Evolutionary conservation across 163 green algal genomes (phyloP).

Genomic region (Scenedesmus sp.): DNA sequence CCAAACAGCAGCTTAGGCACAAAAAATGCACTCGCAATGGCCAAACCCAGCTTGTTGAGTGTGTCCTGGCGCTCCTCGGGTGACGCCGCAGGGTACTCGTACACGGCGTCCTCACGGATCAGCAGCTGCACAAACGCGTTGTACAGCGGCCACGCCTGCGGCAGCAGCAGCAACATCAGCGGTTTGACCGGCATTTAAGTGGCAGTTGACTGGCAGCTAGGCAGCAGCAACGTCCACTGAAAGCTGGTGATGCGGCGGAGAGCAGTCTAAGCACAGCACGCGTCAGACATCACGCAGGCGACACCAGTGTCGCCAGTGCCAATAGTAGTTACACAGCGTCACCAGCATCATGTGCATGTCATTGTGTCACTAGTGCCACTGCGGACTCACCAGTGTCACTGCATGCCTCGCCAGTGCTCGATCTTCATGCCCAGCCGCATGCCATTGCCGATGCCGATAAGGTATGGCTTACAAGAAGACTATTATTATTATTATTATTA

Average conservation of each 20-base stretch:
- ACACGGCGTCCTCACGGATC: constrained; percentile 22
- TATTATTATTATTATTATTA: too few relatives aligned
- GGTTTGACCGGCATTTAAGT: too few relatives aligned
- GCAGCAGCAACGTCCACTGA: too few relatives aligned
- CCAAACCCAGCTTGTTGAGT: constrained; percentile 44
- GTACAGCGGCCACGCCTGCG: constrained; percentile 51
- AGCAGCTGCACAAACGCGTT: constrained; percentile 51
- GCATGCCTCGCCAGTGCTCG: neutral
- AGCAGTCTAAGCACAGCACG: neutral
- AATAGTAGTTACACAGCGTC: neutral
- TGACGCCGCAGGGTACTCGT: constrained; percentile 7
- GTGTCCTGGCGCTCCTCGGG: constrained; percentile 26
- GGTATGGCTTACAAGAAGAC: too few relatives aligned
- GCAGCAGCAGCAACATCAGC: too few relatives aligned
- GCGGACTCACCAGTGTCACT: too few relatives aligned
- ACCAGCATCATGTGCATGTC: neutral
- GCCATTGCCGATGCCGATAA: too few relatives aligned
- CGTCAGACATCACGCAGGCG: too few relatives aligned
- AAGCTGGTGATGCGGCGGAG: neutral
- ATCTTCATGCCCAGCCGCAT: constrained; percentile 13
- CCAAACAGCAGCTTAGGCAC: constrained; percentile 41
- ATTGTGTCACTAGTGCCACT: neutral
- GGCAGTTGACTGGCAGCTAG: too few relatives aligned
- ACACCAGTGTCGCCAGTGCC: too few relatives aligned
- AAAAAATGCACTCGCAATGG: constrained; percentile 18